Conservation (phyloP, 768 basidiomycete genomes). For the Calocera viscosa region DNA sequence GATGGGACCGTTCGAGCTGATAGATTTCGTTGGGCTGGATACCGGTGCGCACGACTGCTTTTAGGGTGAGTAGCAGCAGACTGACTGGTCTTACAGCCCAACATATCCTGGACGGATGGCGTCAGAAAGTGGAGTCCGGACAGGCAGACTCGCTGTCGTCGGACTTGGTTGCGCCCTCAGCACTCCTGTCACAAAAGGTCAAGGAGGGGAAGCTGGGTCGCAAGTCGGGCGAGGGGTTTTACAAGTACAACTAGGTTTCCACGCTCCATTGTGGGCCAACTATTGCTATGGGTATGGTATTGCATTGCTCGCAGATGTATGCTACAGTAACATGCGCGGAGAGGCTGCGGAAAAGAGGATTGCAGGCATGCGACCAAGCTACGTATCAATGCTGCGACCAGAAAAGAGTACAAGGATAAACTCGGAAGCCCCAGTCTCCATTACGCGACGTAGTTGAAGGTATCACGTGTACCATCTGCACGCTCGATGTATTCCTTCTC, state of each 20-base stretch:
- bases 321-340: constrained; percentile 4
- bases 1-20: constrained; percentile 27
- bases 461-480: constrained; percentile 80
- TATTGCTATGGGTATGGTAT: background rate
- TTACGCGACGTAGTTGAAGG: constrained; percentile 67
- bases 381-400: background rate
- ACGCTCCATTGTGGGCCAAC: background rate
- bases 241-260: constrained; percentile 17
- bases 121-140: constrained; percentile 26
- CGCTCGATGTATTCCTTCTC: constrained; percentile 98
- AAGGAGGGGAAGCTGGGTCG: constrained; percentile 30
- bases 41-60: constrained; percentile 18
- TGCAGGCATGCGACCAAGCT: background rate
- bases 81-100: background rate
- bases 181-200: constrained; percentile 29
- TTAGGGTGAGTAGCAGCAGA: too few relatives aligned
- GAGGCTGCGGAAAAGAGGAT: background rate
- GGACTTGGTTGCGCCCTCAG: constrained; percentile 23
- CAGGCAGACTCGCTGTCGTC: constrained; percentile 13
- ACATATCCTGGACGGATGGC: constrained; percentile 32
- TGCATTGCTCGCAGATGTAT: constrained; percentile 7
- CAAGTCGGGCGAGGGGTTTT: constrained; percentile 34
- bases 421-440: background rate
- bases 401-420: background rate
- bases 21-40: constrained; percentile 34